Evolutionary conservation across 1,139 yeast species (phyloP), one percentile per base, ranked within the genome.

Genomic region (Zygosaccharomyces sapae): DNA sequence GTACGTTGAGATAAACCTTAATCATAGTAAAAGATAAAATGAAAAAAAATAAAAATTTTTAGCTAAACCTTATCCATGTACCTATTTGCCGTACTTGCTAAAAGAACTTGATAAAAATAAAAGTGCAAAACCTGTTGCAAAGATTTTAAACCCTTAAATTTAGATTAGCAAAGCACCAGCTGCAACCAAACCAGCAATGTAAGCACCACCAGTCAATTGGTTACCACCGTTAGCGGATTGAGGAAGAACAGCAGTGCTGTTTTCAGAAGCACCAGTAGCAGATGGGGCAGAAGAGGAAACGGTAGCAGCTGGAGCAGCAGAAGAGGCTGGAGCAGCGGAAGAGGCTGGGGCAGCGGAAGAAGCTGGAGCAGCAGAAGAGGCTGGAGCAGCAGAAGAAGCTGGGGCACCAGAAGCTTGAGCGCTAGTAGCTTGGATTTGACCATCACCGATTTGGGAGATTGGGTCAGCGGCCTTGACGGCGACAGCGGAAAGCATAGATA

Each of bases 141-240:
- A 18, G 37, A 33, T 20, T 18, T 20, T 20, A 33, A 20, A 35
- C 38, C 38, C n/a, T 18, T 41, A 35, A 35, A 35, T 49, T 49
- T 49, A 49, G 47, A 49, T 49, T 46, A 49, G 44, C 52, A 49
- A 36, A 30, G 52, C 52, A 49, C 52, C 52, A 34, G 48, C 52
- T 46, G 52, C 52, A 34, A 46, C 42, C 44, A 49, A 44, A 46
- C 52, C 52, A 19, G 52, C 52, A 19, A 46, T 29, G 42, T 46
- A 48, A 25, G 47, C 52, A 46, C 52, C 52, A 36, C 52, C 52
- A 31, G 40, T 44, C 25, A 47, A 31, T 38, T 49, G 49, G 49
- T 49, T 46, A 24, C 49, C 52, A 41, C 49, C 52, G 49, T 49
- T 49, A n/a, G 30, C 44, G 46, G 53, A 41, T 29, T 46, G 44